Evolutionary conservation across 1,139 yeast genomes (phyloP).

Genomic region (Yamadazyma sp.): DNA sequence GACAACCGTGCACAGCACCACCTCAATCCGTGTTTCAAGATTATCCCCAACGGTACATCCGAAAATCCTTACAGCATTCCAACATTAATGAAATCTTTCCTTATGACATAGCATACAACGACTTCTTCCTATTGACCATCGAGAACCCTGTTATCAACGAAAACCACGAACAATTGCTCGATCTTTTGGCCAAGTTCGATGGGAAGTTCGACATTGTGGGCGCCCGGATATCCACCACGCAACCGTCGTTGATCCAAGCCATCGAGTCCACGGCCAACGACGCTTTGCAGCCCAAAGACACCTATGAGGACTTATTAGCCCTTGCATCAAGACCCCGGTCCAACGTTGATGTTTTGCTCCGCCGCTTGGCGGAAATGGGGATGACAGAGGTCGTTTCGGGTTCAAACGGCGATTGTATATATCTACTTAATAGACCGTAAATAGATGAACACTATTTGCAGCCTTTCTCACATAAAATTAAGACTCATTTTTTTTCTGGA

Average conservation of each 20-base stretch:
- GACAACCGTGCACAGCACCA: constrained; percentile 3
- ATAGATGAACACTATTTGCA: not conserved
- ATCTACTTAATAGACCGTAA: constrained; percentile 10
- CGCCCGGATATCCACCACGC: constrained; percentile 23
- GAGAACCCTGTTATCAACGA: constrained; percentile 14
- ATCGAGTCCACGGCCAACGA: constrained; percentile 1
- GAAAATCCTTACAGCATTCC: constrained; percentile 5
- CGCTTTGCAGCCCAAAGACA: not conserved
- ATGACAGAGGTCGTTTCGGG: constrained; percentile 28
- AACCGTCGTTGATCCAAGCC: not conserved
- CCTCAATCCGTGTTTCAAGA: constrained; percentile 6
- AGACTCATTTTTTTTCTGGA: no score
- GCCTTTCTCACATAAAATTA: not conserved
- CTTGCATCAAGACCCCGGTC: constrained; percentile 8
- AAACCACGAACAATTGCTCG: constrained; percentile 25
- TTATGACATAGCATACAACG: constrained; percentile 31
- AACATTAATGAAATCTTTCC: constrained; percentile 24
- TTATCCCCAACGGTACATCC: constrained; percentile 5
- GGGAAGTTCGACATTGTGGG: constrained; percentile 29
- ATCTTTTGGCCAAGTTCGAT: constrained; percentile 17
- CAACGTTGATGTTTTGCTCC: constrained; percentile 20
- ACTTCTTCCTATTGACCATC: constrained; percentile 26
- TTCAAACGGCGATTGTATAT: constrained; percentile 21
- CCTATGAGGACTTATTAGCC: constrained; percentile 8
- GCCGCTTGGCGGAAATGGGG: constrained; percentile 30